Conservation (phyloP, 2,329 filamentous ascomycete species). For the Fusarium goolgardi region DNA sequence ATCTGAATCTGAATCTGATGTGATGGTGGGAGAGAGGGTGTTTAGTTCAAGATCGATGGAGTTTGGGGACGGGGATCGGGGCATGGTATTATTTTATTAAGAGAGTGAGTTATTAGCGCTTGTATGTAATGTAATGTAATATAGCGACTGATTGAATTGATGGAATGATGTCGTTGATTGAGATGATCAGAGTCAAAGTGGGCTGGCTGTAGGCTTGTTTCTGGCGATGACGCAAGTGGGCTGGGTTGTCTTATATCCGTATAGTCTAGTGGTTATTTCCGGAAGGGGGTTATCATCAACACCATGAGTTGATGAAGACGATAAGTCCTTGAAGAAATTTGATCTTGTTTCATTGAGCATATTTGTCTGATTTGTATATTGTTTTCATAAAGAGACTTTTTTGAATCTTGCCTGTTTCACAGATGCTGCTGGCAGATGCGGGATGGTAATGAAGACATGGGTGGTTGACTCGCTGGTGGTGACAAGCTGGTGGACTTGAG, state of each 20-base stretch:
- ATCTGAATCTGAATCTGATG: conserved; percentile 13
- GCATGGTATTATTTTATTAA: conserved; percentile 15
- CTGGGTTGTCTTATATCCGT: background rate
- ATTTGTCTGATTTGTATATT: too few relatives aligned
- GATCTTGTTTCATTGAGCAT: too few relatives aligned
- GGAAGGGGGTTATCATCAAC: background rate
- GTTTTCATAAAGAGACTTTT: too few relatives aligned
- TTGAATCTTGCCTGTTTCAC: too few relatives aligned
- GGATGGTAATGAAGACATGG: too few relatives aligned
- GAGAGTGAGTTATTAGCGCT: background rate
- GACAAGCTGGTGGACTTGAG: too few relatives aligned
- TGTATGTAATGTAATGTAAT: background rate
- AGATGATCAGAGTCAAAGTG: background rate
- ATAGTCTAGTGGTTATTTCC: background rate
- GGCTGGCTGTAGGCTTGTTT: background rate
- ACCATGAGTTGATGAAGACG: background rate
- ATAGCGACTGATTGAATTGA: background rate
- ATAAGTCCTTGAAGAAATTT: background rate
- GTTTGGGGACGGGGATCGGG: conserved; percentile 13
- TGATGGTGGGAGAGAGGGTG: conserved; percentile 13
- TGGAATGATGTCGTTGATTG: background rate
- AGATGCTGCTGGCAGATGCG: too few relatives aligned
- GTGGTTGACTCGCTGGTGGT: too few relatives aligned
- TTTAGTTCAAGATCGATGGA: conserved; percentile 31
- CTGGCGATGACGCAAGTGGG: background rate